Evolutionary conservation across 148 eudicot genomes (phyloP).

Genomic region (Agrostemma githago): DNA sequence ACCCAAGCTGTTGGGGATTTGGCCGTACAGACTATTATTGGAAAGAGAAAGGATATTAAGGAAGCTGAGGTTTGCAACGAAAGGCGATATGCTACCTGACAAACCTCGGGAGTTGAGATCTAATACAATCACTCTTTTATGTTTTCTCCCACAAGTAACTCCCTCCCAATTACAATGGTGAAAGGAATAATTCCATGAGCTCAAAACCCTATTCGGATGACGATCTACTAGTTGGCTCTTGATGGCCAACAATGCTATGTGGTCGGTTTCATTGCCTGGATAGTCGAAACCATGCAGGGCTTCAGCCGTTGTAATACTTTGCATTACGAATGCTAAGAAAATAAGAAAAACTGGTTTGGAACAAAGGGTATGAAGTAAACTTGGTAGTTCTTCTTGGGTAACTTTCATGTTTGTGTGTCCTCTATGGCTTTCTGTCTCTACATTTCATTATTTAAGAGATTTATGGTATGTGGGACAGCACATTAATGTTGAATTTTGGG

Average conservation of each 20-base stretch:
- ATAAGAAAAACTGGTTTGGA: too few species aligned
- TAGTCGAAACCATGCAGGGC: not conserved
- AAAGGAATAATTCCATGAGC: conserved; percentile 40
- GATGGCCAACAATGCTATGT: conserved; percentile 34
- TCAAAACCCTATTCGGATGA: conserved; percentile 4
- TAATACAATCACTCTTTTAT: too few species aligned
- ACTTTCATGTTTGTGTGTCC: too few species aligned
- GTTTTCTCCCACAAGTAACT: conserved; percentile 12
- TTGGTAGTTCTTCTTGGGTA: too few species aligned
- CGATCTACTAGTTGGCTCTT: conserved; percentile 23
- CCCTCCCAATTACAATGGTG: conserved; percentile 44
- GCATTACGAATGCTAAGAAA: too few species aligned
- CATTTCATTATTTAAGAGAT: too few species aligned
- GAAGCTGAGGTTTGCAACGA: conserved; percentile 39
- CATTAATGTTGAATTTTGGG: not conserved
- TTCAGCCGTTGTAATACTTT: too few species aligned
- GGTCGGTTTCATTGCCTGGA: not conserved
- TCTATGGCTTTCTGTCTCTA: too few species aligned
- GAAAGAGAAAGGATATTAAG: conserved; percentile 17
- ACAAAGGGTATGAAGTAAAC: too few species aligned
- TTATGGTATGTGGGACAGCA: too few species aligned
- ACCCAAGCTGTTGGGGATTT: conserved; percentile 37
- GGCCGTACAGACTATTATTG: conserved; percentile 27
- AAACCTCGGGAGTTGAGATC: not conserved
- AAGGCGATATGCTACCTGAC: conserved; percentile 32